Conservation (phyloP, 352 stramenopile genomes). For the Globisporangium alternatum region DNA sequence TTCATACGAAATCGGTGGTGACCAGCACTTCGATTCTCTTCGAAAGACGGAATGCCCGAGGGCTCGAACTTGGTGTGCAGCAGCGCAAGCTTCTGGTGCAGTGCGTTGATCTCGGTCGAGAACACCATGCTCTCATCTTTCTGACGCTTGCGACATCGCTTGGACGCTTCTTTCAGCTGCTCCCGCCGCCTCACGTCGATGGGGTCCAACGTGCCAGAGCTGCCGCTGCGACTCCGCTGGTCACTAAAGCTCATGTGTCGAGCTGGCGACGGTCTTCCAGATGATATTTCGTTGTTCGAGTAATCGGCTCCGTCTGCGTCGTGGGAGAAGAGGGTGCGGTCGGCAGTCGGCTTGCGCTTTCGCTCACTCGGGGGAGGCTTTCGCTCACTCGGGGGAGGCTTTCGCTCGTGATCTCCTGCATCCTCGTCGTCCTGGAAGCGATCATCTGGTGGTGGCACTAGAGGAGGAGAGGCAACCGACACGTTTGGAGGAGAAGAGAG, state of each 20-base stretch:
- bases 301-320: background rate
- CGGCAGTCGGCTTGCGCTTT: background rate
- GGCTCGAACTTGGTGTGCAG: conserved; percentile 20
- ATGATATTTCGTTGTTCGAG: conserved; percentile 3
- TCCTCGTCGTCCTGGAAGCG: background rate
- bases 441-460: background rate
- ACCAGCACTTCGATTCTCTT: background rate
- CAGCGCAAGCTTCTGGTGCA: conserved; percentile 34
- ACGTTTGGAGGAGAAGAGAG: background rate
- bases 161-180: conserved; percentile 22
- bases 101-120: conserved; percentile 25
- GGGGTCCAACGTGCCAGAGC: background rate
- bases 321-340: background rate
- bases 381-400: background rate
- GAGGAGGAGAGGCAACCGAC: background rate
- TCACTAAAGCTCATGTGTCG: background rate
- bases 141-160: conserved; percentile 44
- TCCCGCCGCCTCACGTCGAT: background rate
- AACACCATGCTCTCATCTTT: conserved; percentile 41
- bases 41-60: background rate
- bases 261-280: background rate
- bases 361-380: background rate
- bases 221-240: background rate
- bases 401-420: background rate
- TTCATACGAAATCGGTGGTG: conserved; percentile 35